phyloP scores from a whole-genome alignment of 1,284 basidiomycete genomes.

The Moniliophthora roreri region DNA sequence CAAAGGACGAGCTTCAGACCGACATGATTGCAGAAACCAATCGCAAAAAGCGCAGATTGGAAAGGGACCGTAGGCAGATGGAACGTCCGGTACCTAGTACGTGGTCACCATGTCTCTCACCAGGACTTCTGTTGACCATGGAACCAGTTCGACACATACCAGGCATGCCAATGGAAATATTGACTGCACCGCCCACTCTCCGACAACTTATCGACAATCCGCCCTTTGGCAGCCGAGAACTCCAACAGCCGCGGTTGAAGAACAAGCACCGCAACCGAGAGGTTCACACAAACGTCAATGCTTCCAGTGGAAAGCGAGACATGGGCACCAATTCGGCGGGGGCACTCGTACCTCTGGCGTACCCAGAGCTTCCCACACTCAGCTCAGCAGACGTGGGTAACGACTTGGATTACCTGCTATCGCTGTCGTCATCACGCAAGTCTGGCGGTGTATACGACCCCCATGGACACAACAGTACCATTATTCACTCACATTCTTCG shows the following conservation, averaged over 20 bases:
- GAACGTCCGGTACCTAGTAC: conserved; percentile 75
- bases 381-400: conserved; percentile 47
- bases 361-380: conserved; percentile 55
- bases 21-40: conserved; percentile 84
- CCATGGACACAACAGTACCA: not conserved
- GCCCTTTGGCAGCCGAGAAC: not conserved
- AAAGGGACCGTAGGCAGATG: conserved; percentile 73
- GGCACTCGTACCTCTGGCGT: conserved; percentile 32
- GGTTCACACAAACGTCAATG: conserved; percentile 22
- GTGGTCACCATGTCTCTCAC: conserved; percentile 16
- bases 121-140: conserved; percentile 10
- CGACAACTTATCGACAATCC: not conserved
- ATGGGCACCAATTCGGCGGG: conserved; percentile 2
- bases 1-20: conserved; percentile 73
- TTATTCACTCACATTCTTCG: not conserved
- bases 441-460: not conserved
- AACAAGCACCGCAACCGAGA: not conserved
- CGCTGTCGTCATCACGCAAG: conserved; percentile 30
- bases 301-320: conserved; percentile 22
- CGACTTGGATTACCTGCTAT: conserved; percentile 57
- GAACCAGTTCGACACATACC: conserved; percentile 35
- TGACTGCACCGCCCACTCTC: conserved; percentile 33
- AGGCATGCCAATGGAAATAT: conserved; percentile 44
- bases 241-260: not conserved
- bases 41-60: conserved; percentile 75